phyloP scores from a whole-genome alignment of 108 stramenopile genomes.

The Cyclotella cryptica region DNA sequence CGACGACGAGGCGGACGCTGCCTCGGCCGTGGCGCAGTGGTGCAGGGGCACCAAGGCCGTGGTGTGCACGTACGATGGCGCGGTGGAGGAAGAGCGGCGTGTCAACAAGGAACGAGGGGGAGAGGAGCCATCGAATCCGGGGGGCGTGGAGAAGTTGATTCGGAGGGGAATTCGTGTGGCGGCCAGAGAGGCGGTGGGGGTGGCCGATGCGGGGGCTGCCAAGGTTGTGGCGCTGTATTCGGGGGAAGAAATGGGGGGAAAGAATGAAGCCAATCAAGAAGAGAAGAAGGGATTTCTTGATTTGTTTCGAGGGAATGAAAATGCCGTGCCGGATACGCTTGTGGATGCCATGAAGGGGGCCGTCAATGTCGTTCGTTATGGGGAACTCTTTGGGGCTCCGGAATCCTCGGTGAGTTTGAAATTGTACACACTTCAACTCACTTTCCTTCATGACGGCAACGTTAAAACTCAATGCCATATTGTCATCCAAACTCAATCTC shows the following conservation, averaged over 20 bases:
- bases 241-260: constrained; percentile 51
- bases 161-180: constrained; percentile 65
- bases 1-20: constrained; percentile 41
- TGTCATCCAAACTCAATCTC: too few species aligned
- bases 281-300: constrained; percentile 46
- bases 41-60: constrained; percentile 56
- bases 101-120: constrained; percentile 11
- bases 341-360: constrained; percentile 47
- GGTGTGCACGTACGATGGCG: constrained; percentile 71
- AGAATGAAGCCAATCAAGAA: constrained; percentile 16
- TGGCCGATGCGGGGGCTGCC: constrained; percentile 26
- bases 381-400: constrained; percentile 79
- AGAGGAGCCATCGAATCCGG: constrained; percentile 32
- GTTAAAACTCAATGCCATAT: neutral
- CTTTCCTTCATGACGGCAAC: neutral
- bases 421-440: neutral
- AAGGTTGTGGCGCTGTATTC: constrained; percentile 63
- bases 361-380: constrained; percentile 60
- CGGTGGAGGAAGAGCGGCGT: constrained; percentile 28
- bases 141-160: constrained; percentile 39
- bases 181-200: constrained; percentile 51
- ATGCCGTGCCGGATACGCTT: constrained; percentile 57
- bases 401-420: constrained; percentile 78
- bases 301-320: constrained; percentile 47
- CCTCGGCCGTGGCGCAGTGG: constrained; percentile 66